Conservation (phyloP, 352 stramenopile genomes). For the Phytophthora podocarpi region DNA sequence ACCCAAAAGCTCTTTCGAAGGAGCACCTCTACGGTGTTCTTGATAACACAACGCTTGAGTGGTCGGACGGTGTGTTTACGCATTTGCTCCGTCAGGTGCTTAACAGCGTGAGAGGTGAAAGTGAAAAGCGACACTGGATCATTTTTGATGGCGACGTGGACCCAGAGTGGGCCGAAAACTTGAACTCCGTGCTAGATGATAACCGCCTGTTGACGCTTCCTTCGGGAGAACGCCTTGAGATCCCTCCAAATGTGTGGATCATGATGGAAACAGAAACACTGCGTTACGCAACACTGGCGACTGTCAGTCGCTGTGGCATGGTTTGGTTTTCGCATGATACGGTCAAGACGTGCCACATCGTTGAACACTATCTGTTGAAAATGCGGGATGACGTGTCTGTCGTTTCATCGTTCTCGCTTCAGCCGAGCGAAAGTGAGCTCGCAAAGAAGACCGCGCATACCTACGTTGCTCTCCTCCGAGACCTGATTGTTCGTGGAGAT, state of each 20-base stretch:
- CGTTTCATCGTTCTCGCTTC: constrained; percentile 67
- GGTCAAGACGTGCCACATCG: constrained; percentile 93
- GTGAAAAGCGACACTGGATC: constrained; percentile 97
- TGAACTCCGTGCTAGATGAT: constrained; percentile 99
- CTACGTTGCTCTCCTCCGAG: constrained; percentile 64
- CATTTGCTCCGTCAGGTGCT: constrained; percentile 95
- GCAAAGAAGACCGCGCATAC: constrained; percentile 68
- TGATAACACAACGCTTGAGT: constrained; percentile 99
- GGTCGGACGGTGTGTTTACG: constrained; percentile 99
- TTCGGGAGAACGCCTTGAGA: constrained; percentile 97
- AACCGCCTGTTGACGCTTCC: constrained; percentile 99
- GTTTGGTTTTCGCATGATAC: constrained; percentile 99
- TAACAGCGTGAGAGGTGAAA: constrained; percentile 98
- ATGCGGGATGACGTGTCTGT: constrained; percentile 72
- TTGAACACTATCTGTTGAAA: constrained; percentile 83
- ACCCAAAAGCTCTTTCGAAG: constrained; percentile 99
- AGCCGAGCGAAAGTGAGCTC: constrained; percentile 67
- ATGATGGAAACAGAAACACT: constrained; percentile 99
- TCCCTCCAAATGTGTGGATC: constrained; percentile 99
- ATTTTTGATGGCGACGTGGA: constrained; percentile 99
- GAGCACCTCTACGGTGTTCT: constrained; percentile 98
- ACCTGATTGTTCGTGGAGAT: constrained; percentile 60
- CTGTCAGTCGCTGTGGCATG: constrained; percentile 99
- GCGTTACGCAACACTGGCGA: constrained; percentile 97
- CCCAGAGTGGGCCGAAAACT: constrained; percentile 99